Base-by-base conservation (phyloP, 2,329 filamentous ascomycete genomes). In the Fusarium fujikuroi region DNA sequence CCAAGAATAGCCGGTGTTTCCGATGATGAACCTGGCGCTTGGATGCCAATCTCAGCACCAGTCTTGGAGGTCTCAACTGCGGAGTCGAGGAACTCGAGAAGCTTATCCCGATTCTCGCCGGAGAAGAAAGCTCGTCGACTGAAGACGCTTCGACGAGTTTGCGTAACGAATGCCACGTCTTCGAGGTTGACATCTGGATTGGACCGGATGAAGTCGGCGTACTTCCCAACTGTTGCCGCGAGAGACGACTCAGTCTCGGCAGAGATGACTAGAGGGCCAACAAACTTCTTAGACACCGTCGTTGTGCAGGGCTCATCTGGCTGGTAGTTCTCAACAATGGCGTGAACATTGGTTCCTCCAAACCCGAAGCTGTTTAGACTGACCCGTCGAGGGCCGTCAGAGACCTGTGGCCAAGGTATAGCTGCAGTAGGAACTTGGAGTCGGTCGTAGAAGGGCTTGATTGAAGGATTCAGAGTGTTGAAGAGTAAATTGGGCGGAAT, bases 391-490 rank as follows among this genome's bases (percentile, higher is more conserved):
- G 70, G 63, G 3, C 63, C 61, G 8, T 25, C 23, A 0, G 18
- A n/a, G 7, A 70, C 16, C n/a, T 67, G 16, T 9, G 70, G 72
- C 72, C 72, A 74, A 1, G 66, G 57, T 8, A 62, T n/a, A 5
- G 46, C 43, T 23, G 50, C 42, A 12, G 63, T 73, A 5, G 74
- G 69, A 28, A 77, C 61, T 30, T 74, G 54, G 5, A 77, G 57
- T 18, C 64, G 54, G 34, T 64, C 63, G 44, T 73, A 74, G n/a
- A 56, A 73, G 0, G 64, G 69, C 3, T 43, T n/a, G 11, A 70
- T 58, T 77, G 82, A 83, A 34, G 81, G 82, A 61, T 87, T 87
- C 4, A 84, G 82, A 7, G 81, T 72, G 73, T 86, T 83, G 78
- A 87, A 87, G 70, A 85, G 83, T 47, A 84, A 78, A 71, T 86